Base-by-base conservation (phyloP, 306 rosid genomes). In the cucumber (Cucumis sativus) region DNA sequence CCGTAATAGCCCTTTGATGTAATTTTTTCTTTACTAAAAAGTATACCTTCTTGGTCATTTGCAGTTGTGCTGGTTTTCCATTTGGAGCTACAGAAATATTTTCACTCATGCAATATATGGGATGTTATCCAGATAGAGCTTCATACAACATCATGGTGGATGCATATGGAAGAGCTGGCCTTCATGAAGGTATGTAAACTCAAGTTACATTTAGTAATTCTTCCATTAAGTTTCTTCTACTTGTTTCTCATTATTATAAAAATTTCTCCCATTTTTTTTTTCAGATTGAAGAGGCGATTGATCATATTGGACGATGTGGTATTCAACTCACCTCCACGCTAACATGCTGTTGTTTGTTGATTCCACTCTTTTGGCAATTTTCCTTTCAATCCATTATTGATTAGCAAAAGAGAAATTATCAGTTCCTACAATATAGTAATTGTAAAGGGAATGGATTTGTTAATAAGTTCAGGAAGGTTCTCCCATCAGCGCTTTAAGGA, bases 81-180 rank as follows among this genome's bases (percentile, higher is more conserved):
- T 80, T 86, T 37, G 99, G 93, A 10, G 96, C 99, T 49, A 92
- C 97, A 40, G 99, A 95, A 79, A 90, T 92, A 20, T 95, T 95
- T 75, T 95, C 99, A 69, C 87, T 95, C 33, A 90, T 92, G 97
- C 96, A 89, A 86, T 96, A 92, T 81, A 92, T 92, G 97, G 97
- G 97, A 57, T 92, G 97, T 88, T 97, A 95, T 87, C 97, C 99
- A 51, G 96, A 95, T 88, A 87, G 92, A 84, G 97, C 97, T 30
- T 92, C 96, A 61, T 89, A 89, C 80, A 95, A 90, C 74, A 95
- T 95, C 88, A 80, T 92, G 87, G 99, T 95, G 76, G 97, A 92
- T 87, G 97, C 99, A 61, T 95, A 92, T 67, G 99, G 99, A 64
- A 88, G 85, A 85, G 97, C 92, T 78, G 97, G 99, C 68, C 86